These are phyloP conservation scores for Aureobasidium mangrovei DNA, from an alignment of 2,329 filamentous ascomycete species.

Conservation along the genomic window DNA sequence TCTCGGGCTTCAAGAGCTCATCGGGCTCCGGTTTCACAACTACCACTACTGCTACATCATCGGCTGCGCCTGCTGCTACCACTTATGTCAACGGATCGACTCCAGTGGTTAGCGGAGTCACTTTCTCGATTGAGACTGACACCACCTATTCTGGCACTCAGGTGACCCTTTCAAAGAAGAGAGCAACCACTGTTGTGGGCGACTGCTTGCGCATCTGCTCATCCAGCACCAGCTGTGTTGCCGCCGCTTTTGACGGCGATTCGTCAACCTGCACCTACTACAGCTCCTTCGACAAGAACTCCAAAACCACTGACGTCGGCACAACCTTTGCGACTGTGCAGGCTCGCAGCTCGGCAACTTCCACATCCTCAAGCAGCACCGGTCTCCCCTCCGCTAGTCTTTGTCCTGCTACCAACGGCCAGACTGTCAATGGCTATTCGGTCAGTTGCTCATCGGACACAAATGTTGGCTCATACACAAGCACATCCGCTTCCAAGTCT, in stretches of 20 bases:
- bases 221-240: background rate
- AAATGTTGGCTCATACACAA: conserved; percentile 14
- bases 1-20: conserved; percentile 8
- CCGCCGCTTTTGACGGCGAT: background rate
- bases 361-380: conserved; percentile 5
- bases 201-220: background rate
- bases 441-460: conserved; percentile 17
- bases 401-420: conserved; percentile 18
- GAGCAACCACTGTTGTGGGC: background rate
- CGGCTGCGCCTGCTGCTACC: background rate
- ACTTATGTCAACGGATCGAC: background rate
- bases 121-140: background rate
- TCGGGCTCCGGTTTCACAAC: background rate
- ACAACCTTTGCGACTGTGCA: background rate
- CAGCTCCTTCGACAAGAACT: background rate
- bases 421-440: conserved; percentile 17
- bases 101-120: background rate
- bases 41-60: background rate
- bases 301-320: background rate
- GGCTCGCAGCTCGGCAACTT: background rate
- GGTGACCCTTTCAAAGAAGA: background rate
- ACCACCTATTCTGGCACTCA: background rate
- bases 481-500: conserved; percentile 1
- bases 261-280: background rate
- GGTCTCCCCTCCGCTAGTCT: conserved; percentile 14